Percentiles rank a stretch among this genome's conserved stretches.
Conservation (phyloP, 2,329 filamentous ascomycete species). For the Paraphaeosphaeria sporulosa region DNA sequence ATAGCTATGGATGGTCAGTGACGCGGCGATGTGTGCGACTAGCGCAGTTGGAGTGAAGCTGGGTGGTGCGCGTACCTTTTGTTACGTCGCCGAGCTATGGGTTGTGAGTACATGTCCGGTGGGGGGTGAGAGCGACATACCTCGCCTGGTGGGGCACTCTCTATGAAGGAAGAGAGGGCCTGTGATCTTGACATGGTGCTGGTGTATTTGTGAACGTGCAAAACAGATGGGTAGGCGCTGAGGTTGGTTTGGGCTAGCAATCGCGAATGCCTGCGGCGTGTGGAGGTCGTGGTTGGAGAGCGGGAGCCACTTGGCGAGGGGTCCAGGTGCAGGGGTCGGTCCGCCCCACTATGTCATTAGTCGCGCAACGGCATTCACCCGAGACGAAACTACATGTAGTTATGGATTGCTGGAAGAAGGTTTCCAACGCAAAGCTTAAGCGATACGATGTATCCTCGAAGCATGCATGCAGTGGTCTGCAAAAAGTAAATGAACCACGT, state of each 20-base stretch:
- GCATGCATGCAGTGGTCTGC: not conserved
- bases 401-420: too few species aligned
- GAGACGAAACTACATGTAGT: too few species aligned
- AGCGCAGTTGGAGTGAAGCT: not conserved
- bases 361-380: not conserved
- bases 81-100: constrained; percentile 84
- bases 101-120: constrained; percentile 31
- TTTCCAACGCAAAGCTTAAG: too few species aligned
- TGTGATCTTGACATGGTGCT: constrained; percentile 46
- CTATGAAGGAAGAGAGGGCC: constrained; percentile 77
- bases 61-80: constrained; percentile 66
- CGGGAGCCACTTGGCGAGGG: constrained; percentile 24
- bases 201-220: not conserved
- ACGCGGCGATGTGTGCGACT: not conserved
- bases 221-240: not conserved
- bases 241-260: not conserved
- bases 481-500: not conserved
- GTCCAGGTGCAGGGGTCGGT: constrained; percentile 12
- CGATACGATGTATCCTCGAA: not conserved
- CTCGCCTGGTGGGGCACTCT: constrained; percentile 95
- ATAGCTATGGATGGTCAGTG: constrained; percentile 70
- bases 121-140: constrained; percentile 60
- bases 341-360: constrained; percentile 16
- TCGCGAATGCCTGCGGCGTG: constrained; percentile 6
- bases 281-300: constrained; percentile 18